phyloP scores from a whole-genome alignment of 2,329 filamentous ascomycete species.

The Phialophora chinensis region DNA sequence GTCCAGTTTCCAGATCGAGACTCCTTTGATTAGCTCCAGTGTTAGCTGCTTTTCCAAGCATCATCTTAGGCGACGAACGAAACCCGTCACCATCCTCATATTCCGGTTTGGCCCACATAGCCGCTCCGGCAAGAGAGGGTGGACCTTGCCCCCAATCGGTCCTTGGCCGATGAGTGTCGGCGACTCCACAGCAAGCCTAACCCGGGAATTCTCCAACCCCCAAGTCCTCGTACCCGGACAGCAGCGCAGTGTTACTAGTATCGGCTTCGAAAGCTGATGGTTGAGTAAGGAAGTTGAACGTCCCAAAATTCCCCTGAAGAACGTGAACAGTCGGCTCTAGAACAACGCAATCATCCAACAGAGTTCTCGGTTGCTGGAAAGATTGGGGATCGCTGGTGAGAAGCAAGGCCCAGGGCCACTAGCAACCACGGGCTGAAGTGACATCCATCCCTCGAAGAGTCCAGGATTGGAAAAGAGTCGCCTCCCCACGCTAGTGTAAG shows the following conservation, averaged over 20 bases:
- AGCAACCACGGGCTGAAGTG: not conserved
- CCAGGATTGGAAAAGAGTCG: conserved; percentile 7
- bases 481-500: conserved; percentile 21
- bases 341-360: not conserved
- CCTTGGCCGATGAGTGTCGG: too few relatives aligned
- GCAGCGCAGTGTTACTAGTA: not conserved
- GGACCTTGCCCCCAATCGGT: not conserved
- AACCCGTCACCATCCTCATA: not conserved
- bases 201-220: not conserved
- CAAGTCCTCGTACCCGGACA: not conserved
- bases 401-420: not conserved
- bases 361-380: not conserved
- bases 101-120: not conserved
- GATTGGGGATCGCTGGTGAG: not conserved
- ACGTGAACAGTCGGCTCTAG: not conserved
- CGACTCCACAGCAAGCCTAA: not conserved
- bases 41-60: not conserved
- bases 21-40: not conserved
- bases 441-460: not conserved
- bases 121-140: not conserved
- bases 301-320: not conserved
- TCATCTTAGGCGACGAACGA: not conserved
- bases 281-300: not conserved
- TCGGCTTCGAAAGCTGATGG: not conserved
- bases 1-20: not conserved